phyloP scores from a whole-genome alignment of 1,284 basidiomycete genomes.

The Cerioporus squamosus region DNA sequence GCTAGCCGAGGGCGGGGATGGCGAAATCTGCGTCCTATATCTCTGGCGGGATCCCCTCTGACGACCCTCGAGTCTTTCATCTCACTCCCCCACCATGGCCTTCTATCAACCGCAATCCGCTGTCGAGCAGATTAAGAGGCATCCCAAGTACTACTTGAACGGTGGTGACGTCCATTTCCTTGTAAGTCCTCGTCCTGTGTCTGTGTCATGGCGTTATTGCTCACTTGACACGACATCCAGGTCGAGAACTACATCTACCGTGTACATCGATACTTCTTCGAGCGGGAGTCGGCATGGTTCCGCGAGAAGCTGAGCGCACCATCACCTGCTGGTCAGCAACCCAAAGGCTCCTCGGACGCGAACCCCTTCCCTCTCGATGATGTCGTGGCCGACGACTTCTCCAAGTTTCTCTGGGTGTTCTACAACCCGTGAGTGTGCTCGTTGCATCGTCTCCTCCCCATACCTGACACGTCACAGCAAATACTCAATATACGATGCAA shows the following conservation, averaged over 20 bases:
- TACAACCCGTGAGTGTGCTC: conserved; percentile 60
- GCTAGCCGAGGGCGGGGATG: conserved; percentile 22
- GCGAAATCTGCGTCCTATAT: conserved; percentile 24
- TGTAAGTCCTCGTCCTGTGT: conserved; percentile 39
- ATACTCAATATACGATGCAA: conserved; percentile 61
- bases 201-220: not conserved
- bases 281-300: conserved; percentile 63
- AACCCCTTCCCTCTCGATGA: conserved; percentile 57
- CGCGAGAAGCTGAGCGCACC: conserved; percentile 46
- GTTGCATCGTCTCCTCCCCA: not conserved
- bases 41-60: conserved; percentile 18
- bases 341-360: conserved; percentile 47
- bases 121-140: conserved; percentile 36
- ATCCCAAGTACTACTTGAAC: conserved; percentile 56
- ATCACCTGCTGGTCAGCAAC: conserved; percentile 48
- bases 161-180: conserved; percentile 59
- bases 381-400: conserved; percentile 53
- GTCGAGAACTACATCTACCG: conserved; percentile 55
- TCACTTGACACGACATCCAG: conserved; percentile 31
- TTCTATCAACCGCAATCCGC: conserved; percentile 34
- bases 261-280: conserved; percentile 68
- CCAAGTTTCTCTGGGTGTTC: conserved; percentile 68
- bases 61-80: conserved; percentile 30
- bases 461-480: conserved; percentile 38
- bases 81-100: conserved; percentile 30